Conservation (phyloP, 371 early-diverging fungal species). For the Lichtheimia hyalospora region DNA sequence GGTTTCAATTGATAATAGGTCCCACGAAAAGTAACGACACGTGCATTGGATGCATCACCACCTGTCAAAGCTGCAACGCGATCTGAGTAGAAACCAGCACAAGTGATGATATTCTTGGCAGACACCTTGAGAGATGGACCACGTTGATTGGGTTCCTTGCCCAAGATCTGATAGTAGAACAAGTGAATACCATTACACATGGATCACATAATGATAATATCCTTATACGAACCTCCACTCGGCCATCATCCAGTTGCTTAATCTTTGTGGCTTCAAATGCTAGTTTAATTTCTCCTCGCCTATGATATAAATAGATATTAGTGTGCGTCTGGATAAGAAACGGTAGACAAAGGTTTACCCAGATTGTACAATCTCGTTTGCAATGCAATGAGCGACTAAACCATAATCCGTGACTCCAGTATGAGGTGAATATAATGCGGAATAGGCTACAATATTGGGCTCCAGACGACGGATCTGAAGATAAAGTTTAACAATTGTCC, state of each 20-base stretch:
- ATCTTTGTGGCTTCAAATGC: constrained; percentile 49
- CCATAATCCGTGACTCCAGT: constrained; percentile 51
- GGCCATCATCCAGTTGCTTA: constrained; percentile 35
- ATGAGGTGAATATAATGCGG: constrained; percentile 50
- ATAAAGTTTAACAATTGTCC: too few species aligned
- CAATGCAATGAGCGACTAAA: constrained; percentile 48
- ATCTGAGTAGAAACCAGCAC: constrained; percentile 53
- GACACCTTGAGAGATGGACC: constrained; percentile 45
- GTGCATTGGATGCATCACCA: constrained; percentile 36
- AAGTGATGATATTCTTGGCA: constrained; percentile 51
- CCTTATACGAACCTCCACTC: constrained; percentile 22
- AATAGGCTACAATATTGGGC: constrained; percentile 49
- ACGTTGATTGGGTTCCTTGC: constrained; percentile 44
- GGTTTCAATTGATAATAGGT: constrained; percentile 51
- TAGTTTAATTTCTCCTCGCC: constrained; percentile 50
- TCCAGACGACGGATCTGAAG: constrained; percentile 43
- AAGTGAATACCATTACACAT: neutral
- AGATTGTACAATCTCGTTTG: constrained; percentile 45
- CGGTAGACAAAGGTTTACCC: constrained; percentile 25
- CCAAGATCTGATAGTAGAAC: constrained; percentile 29
- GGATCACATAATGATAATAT: neutral
- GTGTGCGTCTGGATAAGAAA: constrained; percentile 1
- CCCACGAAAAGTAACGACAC: constrained; percentile 50
- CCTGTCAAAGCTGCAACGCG: constrained; percentile 49
- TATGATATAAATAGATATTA: constrained; percentile 7